A percentile compares a stretch with the other conserved stretches of the same genome.
Evolutionary conservation across 129 eudicot species (phyloP).

Genomic region (Artemisia tridentata): DNA sequence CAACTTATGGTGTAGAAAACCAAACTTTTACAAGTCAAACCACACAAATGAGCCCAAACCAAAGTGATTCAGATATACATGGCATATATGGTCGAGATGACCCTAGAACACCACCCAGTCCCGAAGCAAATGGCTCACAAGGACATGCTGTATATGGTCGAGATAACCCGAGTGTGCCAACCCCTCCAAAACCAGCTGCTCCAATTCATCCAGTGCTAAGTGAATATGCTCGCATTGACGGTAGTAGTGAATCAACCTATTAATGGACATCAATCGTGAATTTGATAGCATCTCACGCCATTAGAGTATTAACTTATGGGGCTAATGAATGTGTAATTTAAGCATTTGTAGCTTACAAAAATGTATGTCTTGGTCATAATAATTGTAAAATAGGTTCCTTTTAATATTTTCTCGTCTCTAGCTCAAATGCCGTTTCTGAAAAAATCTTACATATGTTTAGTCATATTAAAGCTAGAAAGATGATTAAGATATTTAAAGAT

Average conservation of each 20-base stretch:
- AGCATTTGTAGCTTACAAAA: too few relatives aligned
- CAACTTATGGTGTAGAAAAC: neutral
- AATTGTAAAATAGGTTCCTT: too few relatives aligned
- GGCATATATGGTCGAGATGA: neutral
- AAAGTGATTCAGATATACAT: neutral
- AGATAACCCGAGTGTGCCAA: neutral
- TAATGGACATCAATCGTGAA: too few relatives aligned
- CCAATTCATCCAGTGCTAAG: constrained; percentile 7
- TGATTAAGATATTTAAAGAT: too few relatives aligned
- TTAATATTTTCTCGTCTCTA: too few relatives aligned
- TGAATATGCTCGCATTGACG: neutral
- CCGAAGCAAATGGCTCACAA: constrained; percentile 1
- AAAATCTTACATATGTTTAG: too few relatives aligned
- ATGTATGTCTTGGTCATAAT: too few relatives aligned
- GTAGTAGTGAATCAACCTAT: neutral
- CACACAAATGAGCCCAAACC: neutral
- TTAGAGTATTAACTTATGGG: too few relatives aligned
- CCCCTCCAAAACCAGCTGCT: constrained; percentile 11
- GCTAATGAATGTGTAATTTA: too few relatives aligned
- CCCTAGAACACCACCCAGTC: constrained; percentile 7
- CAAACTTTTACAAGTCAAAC: neutral
- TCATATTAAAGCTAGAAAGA: too few relatives aligned
- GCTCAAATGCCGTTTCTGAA: too few relatives aligned
- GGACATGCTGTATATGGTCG: neutral
- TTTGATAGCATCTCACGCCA: too few relatives aligned